phyloP scores from a whole-genome alignment of 352 stramenopile species.

The Pythium myriotylum region DNA sequence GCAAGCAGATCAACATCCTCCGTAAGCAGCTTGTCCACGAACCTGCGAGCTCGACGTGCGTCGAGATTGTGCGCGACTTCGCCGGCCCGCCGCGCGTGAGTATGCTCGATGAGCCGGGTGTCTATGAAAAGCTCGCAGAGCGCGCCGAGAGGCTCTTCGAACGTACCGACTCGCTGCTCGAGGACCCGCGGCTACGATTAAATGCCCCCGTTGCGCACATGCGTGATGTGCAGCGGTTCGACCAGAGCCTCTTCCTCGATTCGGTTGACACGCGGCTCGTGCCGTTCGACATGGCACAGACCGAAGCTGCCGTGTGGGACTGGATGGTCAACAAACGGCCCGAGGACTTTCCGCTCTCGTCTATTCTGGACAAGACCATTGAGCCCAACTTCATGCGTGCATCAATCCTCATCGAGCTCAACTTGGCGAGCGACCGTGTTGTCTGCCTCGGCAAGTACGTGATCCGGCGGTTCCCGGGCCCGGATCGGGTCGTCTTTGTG shows the following conservation, averaged over 20 bases:
- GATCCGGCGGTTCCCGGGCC: conserved; percentile 28
- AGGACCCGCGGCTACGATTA: background rate
- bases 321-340: conserved; percentile 27
- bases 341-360: background rate
- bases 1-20: background rate
- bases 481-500: conserved; percentile 45
- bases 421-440: too few species aligned
- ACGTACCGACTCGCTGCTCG: background rate
- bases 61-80: background rate
- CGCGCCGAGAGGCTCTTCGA: background rate
- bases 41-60: background rate
- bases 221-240: background rate
- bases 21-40: conserved; percentile 3
- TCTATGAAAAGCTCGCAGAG: background rate
- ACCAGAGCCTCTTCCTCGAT: background rate
- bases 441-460: background rate
- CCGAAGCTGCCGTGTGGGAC: background rate
- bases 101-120: background rate
- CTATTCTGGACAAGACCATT: background rate
- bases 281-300: conserved; percentile 1
- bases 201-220: background rate
- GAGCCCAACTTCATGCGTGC: background rate
- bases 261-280: background rate
- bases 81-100: background rate
- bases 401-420: background rate